Percentiles rank a stretch among this genome's conserved stretches.
Evolutionary conservation across 1,139 yeast species (phyloP).

Genomic region (Yamadazyma aaseri): DNA sequence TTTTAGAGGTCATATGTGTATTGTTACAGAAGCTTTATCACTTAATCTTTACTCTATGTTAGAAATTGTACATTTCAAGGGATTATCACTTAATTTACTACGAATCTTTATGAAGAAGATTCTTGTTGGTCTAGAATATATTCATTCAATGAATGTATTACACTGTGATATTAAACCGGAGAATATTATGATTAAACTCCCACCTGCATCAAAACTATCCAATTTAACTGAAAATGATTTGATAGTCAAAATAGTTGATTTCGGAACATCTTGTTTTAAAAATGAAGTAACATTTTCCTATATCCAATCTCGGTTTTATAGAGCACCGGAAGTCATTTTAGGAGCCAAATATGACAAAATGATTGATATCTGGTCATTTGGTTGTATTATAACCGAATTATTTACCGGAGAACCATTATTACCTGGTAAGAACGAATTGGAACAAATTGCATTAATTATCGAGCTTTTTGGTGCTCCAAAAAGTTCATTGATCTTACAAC

Average conservation of each 20-base stretch:
- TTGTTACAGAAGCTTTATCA: slow-evolving; percentile 70
- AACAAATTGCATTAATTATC: slow-evolving; percentile 57
- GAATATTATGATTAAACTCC: slow-evolving; percentile 53
- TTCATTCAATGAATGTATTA: slow-evolving; percentile 57
- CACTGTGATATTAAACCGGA: slow-evolving; percentile 84
- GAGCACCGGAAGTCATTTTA: slow-evolving; percentile 80
- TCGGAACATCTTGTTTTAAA: slow-evolving; percentile 57
- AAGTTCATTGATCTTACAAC: slow-evolving; percentile 23
- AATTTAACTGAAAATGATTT: slow-evolving; percentile 20
- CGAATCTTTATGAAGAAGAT: slow-evolving; percentile 54
- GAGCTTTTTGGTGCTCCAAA: slow-evolving; percentile 66
- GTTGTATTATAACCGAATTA: slow-evolving; percentile 66
- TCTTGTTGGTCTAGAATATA: slow-evolving; percentile 55
- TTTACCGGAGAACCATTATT: slow-evolving; percentile 66
- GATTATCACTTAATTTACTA: slow-evolving; percentile 55
- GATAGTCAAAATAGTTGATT: slow-evolving; percentile 57
- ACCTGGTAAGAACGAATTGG: slow-evolving; percentile 69
- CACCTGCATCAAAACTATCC: slow-evolving; percentile 19
- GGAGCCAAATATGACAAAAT: slow-evolving; percentile 70
- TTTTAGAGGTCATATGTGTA: slow-evolving; percentile 82
- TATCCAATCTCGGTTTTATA: slow-evolving; percentile 62
- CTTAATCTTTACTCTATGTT: slow-evolving; percentile 66
- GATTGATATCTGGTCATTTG: slow-evolving; percentile 82
- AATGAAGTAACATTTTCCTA: slow-evolving; percentile 54
- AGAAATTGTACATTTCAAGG: slow-evolving; percentile 59